Percentiles rank a stretch among this genome's conserved stretches.
Conservation (phyloP, 1,284 basidiomycete species). For the Sutorius eximius region DNA sequence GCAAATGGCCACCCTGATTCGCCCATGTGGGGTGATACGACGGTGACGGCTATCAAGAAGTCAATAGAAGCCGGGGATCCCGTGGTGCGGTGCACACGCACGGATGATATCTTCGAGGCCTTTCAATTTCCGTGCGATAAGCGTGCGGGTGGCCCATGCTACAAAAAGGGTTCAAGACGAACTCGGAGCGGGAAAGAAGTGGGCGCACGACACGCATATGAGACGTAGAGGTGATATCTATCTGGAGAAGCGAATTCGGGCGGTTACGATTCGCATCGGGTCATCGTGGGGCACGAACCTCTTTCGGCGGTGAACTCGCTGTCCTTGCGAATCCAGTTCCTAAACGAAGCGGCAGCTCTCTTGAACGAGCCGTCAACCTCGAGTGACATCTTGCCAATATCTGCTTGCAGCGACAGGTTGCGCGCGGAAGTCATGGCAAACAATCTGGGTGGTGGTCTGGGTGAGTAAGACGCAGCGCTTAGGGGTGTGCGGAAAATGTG, state of each 20-base stretch:
- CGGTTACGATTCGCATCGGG: neutral
- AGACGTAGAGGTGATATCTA: conserved; percentile 89
- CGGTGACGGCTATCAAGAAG: conserved; percentile 55
- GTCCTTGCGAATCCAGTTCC: conserved; percentile 70
- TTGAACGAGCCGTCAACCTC: conserved; percentile 82
- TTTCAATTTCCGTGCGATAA: conserved; percentile 90
- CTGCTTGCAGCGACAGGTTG: conserved; percentile 44
- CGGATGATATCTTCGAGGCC: conserved; percentile 85
- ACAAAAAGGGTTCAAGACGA: neutral
- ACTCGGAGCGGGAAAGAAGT: neutral
- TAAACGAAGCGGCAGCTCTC: conserved; percentile 71
- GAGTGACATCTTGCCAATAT: conserved; percentile 66
- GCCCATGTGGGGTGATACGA: conserved; percentile 88
- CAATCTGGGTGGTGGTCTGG: neutral
- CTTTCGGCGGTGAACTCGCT: conserved; percentile 81
- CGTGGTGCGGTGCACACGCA: conserved; percentile 38
- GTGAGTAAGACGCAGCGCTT: neutral
- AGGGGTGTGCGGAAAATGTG: conserved; percentile 9
- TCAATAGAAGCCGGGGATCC: neutral
- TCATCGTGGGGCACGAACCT: conserved; percentile 46
- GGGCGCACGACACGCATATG: conserved; percentile 72
- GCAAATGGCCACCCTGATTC: conserved; percentile 88
- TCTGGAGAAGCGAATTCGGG: conserved; percentile 41
- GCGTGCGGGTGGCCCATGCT: conserved; percentile 92
- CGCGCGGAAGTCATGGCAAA: conserved; percentile 28